A percentile compares a stretch with the other conserved stretches of the same genome.
Evolutionary conservation across 495 filamentous ascomycete genomes (phyloP).

Genomic region (Aspergillus kassunensis): DNA sequence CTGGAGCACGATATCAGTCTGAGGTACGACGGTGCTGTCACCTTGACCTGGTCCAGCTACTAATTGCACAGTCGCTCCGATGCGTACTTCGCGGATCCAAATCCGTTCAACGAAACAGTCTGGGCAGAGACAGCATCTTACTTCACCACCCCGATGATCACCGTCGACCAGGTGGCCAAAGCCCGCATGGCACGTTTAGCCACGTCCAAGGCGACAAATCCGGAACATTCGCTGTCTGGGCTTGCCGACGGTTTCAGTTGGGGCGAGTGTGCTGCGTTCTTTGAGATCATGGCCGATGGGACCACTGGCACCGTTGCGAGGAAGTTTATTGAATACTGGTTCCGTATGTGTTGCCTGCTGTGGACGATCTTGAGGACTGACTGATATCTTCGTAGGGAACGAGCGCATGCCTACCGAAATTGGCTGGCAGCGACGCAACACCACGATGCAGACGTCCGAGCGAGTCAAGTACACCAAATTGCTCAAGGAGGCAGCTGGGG

Average conservation of each 20-base stretch:
- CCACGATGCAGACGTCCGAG: slow-evolving; percentile 1
- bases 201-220: slow-evolving; percentile 14
- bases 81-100: slow-evolving; percentile 14
- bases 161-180: slow-evolving; percentile 10
- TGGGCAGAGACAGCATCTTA: slow-evolving; percentile 15
- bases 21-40: no score
- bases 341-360: no score
- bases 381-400: no score
- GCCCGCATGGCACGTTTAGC: slow-evolving; percentile 16
- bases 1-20: slow-evolving; percentile 17
- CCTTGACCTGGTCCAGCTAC: neutral
- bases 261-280: slow-evolving; percentile 18
- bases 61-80: slow-evolving; percentile 10
- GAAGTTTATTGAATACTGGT: slow-evolving; percentile 15
- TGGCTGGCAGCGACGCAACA: slow-evolving; percentile 13
- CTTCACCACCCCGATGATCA: slow-evolving; percentile 16
- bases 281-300: slow-evolving; percentile 18
- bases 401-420: slow-evolving; percentile 16
- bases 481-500: slow-evolving; percentile 10
- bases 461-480: neutral
- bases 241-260: slow-evolving; percentile 17
- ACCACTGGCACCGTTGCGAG: slow-evolving; percentile 11
- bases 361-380: no score
- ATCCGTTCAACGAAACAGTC: slow-evolving; percentile 16
- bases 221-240: slow-evolving; percentile 1